Base-by-base conservation (phyloP, 1,139 yeast species). In the Candida smagusa region DNA sequence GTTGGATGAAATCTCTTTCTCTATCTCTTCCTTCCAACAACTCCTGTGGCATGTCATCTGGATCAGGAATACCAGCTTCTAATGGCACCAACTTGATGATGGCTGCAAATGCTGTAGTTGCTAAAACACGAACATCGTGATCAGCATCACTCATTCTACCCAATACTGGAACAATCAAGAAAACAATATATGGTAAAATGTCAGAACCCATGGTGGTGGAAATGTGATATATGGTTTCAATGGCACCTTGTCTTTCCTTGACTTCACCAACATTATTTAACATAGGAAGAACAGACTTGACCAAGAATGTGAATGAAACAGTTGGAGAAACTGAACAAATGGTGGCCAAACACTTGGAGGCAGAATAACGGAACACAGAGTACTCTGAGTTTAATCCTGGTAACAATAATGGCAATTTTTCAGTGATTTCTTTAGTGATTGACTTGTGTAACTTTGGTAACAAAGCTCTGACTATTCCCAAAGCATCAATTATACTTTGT, bases 111-210 rank as follows among this genome's bases (percentile, higher is more conserved):
- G 98, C 88, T 0, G 97, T 88, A 0, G 98, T 90, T 0, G 98
- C 95, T 39, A 94, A 65, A 13, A 85, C 74, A 52, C 99, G 79
- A n/a, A 90, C 83, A 57, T 89, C 96, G 40, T 76, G 77, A 54
- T 90, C 89, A 2, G 96, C 74, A 62, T 94, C 99, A 70, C 97
- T 89, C 98, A 94, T 94, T 58, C 98, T 77, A 35, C 98, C 99
- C 50, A 94, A 69, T 1, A 92, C 89, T 11, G 99, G 98, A 19
- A 94, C 97, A 58, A 94, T 88, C 53, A 94, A 74, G 59, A 92
- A 94, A 28, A 94, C 96, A 36, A 94, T 90, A 59, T 92, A 94
- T 0, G 99, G 99, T 41, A 94, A 68, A 41, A 94, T 88, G 46
- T 79, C 84, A 4, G 88, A 72, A 1, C 95, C 97, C 97, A 94